These are phyloP conservation scores for Fusarium sp. DNA, from an alignment of 2,329 filamentous ascomycete genomes.

Conservation along the genomic window DNA sequence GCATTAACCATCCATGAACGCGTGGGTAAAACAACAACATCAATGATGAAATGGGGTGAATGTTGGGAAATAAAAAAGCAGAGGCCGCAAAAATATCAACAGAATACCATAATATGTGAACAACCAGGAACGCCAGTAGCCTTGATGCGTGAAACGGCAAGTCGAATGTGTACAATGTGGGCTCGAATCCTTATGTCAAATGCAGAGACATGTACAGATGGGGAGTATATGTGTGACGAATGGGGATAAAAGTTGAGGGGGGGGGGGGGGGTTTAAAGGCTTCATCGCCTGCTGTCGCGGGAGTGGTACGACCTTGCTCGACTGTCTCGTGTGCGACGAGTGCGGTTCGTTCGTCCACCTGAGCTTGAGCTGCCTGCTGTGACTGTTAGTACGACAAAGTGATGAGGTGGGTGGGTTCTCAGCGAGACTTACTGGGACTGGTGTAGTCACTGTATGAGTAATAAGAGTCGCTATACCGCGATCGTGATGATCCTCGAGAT, in stretches of 20 bases:
- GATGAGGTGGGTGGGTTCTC: background rate
- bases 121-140: conserved; percentile 39
- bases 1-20: conserved; percentile 23
- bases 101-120: conserved; percentile 30
- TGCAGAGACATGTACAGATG: conserved; percentile 39
- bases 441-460: conserved; percentile 62
- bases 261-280: background rate
- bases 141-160: conserved; percentile 31
- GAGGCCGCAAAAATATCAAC: conserved; percentile 4
- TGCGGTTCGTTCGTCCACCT: conserved; percentile 53
- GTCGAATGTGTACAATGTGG: conserved; percentile 34
- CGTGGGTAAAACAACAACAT: conserved; percentile 23
- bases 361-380: conserved; percentile 57
- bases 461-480: conserved; percentile 63
- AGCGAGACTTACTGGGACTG: conserved; percentile 59
- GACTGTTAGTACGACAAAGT: conserved; percentile 29
- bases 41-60: conserved; percentile 2
- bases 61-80: background rate
- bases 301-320: conserved; percentile 48
- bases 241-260: conserved; percentile 3
- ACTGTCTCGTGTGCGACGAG: conserved; percentile 46
- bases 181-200: conserved; percentile 34
- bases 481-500: conserved; percentile 54
- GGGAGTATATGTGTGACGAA: conserved; percentile 20
- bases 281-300: conserved; percentile 38